Evolutionary conservation across 2,329 filamentous ascomycete genomes (phyloP).

Genomic region (Didymellaceae sp.): DNA sequence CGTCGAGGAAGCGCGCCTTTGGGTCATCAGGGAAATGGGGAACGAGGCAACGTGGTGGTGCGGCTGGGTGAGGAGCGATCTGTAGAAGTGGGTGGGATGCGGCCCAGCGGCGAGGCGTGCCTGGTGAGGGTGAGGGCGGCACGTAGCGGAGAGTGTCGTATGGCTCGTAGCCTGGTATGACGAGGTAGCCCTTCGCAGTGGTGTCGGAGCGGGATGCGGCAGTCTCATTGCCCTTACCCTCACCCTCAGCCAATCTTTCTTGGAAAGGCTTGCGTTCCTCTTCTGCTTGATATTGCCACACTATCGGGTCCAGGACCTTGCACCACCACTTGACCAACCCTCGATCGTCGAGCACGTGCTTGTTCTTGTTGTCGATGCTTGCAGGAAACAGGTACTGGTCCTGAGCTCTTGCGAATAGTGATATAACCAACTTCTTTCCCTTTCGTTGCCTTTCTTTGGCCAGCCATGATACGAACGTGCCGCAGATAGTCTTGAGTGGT

Average conservation of each 20-base stretch:
- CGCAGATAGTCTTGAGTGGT: constrained; percentile 75
- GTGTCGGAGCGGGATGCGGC: constrained; percentile 30
- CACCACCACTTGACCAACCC: constrained; percentile 97
- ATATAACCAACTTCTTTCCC: constrained; percentile 75
- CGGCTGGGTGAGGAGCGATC: constrained; percentile 70
- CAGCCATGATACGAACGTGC: constrained; percentile 78
- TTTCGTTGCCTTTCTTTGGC: constrained; percentile 69
- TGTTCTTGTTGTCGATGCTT: constrained; percentile 81
- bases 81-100: constrained; percentile 76
- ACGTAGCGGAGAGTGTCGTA: constrained; percentile 81
- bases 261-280: constrained; percentile 45
- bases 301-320: constrained; percentile 78
- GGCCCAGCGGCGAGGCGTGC: constrained; percentile 54
- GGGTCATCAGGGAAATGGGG: constrained; percentile 95
- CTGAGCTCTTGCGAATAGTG: constrained; percentile 89
- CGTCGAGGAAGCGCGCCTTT: constrained; percentile 86
- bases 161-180: constrained; percentile 85
- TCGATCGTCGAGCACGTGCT: constrained; percentile 91
- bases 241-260: constrained; percentile 40
- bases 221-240: constrained; percentile 22
- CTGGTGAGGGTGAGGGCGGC: constrained; percentile 59
- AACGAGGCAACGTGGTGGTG: constrained; percentile 82
- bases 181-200: constrained; percentile 75
- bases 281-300: constrained; percentile 59
- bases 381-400: constrained; percentile 94